Base-by-base conservation (phyloP, 495 filamentous ascomycete genomes). In the Penicillium pancosmium region DNA sequence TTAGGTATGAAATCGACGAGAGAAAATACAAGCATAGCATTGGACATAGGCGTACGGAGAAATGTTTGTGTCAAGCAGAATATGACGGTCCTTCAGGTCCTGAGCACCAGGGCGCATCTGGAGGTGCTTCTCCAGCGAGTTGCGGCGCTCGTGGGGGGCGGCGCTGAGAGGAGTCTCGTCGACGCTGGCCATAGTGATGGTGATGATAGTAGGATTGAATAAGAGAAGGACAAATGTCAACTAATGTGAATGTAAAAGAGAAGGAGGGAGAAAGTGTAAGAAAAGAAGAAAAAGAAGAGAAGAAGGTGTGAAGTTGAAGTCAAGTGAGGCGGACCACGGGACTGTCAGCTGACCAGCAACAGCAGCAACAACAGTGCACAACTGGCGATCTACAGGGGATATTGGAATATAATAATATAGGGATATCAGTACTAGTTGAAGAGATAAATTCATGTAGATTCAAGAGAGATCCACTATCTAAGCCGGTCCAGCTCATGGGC, bases 81-180 rank as follows among this genome's bases (percentile, higher is more conserved):
- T 91, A 63, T 91, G 84, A 50, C 84, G 73, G 58, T 90, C 81
- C 73, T 89, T 91, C 52, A 97, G 85, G 58, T 96, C 91, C 67
- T 92, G 78, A 43, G 84, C 79, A 19, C 92, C 89, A 11, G 92
- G 92, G 38, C 92, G 88, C 55, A 84, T 84, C 67, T 88, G 84
- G 56, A 96, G 82, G 66, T 93, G 90, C 65, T 89, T 91, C 75
- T 94, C 91, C 33, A 97, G 85, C n/a, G 89, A 92, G 77, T 95
- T 88, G 73, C 90, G 90, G 64, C 92, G 88, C 63, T 86, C 86
- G 59, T 82, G 77, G 54, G 89, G 84, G n/a, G 89, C 87, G 41
- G 63, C 63, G 16, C 64, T 55, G 57, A 77, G 65, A 44, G 77
- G 66, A 50, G 71, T 71, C 19, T 76, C 65, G 65, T 80, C 76